These are phyloP conservation scores for Euphrasia confusa DNA, from an alignment of 257 asterid genomes.

Conservation along the genomic window DNA sequence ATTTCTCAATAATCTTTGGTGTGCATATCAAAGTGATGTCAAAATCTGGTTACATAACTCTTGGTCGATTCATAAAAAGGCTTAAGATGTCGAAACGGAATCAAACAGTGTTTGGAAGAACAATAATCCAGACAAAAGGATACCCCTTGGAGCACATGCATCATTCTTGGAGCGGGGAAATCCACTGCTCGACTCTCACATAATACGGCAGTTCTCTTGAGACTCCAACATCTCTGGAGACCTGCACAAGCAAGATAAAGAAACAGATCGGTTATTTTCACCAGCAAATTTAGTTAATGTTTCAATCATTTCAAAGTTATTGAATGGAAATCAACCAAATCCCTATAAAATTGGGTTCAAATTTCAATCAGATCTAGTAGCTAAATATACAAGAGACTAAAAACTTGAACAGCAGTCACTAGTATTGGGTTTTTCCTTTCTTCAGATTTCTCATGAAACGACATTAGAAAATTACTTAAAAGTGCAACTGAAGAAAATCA, in stretches of 20 bases:
- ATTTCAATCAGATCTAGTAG: too few relatives aligned
- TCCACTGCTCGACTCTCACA: slow-evolving; percentile 25
- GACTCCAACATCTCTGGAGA: slow-evolving; percentile 79
- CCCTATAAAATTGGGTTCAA: not conserved
- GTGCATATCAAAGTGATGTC: too few relatives aligned
- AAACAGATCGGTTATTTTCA: not conserved
- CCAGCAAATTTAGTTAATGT: not conserved
- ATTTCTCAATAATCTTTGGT: too few relatives aligned
- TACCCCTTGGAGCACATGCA: slow-evolving; percentile 4
- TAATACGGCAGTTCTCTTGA: slow-evolving; percentile 45
- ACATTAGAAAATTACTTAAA: too few relatives aligned
- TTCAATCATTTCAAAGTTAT: not conserved
- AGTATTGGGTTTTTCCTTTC: not conserved
- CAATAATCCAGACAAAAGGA: slow-evolving; percentile 15
- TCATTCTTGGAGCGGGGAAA: not conserved
- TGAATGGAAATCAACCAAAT: not conserved
- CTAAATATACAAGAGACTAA: too few relatives aligned
- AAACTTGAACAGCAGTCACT: too few relatives aligned
- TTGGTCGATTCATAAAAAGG: not conserved
- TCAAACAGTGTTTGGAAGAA: not conserved
- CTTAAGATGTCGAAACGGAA: slow-evolving; percentile 12
- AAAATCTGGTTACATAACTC: slow-evolving; percentile 6
- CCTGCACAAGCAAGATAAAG: slow-evolving; percentile 38
- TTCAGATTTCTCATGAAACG: not conserved
- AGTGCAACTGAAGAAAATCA: too few relatives aligned